Evolutionary conservation across 192 early-diverging fungal species (phyloP), one percentile per base, ranked within the genome.

Genomic region (Coemansia sp.): DNA sequence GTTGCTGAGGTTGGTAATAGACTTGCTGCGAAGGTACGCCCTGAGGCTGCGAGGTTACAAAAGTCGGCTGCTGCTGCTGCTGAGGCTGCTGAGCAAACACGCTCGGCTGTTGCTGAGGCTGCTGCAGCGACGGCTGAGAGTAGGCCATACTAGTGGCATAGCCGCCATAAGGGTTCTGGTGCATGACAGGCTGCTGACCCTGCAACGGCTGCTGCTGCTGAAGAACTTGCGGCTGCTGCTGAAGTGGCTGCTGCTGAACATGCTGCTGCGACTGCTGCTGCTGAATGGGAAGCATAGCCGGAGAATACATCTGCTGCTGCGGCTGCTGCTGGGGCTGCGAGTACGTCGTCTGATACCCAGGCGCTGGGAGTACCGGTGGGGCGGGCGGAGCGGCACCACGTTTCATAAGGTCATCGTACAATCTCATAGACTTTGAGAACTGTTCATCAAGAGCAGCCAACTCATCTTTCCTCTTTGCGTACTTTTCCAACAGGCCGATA

Each of bases 391-490:
- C 44, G 64, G 53, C 64, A 52, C 64, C 74, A 9, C 72, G 53
- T 52, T 80, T 65, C 83, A 85, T 77, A 61, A 85, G 70, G 47
- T 79, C 78, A 24, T 85, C 78, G 24, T 85, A 85, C 55, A 78
- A 24, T 20, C 57, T 29, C 66, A 80, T 80, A 13, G 74, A 72
- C 64, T 78, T 76, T 61, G 71, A 66, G 20, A 80, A 71, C 79
- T 80, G 71, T 18, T 15, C 36, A 43, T 85, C 75, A 3, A 85
- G 39, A 27, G 24, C 16, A 2, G 57, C 53, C 20, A 81, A 43
- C 80, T 77, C 81, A 87, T 93, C 94, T 86, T 94, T 95, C 75
- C 94, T 95, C 33, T 89, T 86, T 22, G 87, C 89, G 53, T 94
- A 91, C 49, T 89, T 89, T 66, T 96, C 94, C 64, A 97, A 88